Percentiles rank a stretch among this genome's conserved stretches.
phyloP scores from a whole-genome alignment of 2,329 filamentous ascomycete species.

The Ceratocystis cacaofunesta region DNA sequence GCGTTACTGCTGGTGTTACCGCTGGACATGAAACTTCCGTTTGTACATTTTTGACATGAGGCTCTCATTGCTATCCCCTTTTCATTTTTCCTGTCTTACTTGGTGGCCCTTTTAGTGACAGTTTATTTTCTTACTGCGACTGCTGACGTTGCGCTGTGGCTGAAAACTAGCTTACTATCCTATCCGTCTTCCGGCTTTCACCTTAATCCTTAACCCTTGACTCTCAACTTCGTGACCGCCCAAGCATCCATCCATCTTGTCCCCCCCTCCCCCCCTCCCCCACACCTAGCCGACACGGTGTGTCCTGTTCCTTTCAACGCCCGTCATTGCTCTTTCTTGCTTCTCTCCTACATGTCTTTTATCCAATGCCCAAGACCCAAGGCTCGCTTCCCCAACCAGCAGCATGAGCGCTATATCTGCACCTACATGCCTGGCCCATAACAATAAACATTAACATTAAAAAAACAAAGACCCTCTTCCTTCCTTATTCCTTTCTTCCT shows the following conservation, averaged over 20 bases:
- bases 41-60: no score
- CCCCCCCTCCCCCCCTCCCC: neutral
- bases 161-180: no score
- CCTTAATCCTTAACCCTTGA: no score
- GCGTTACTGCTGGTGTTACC: no score
- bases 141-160: neutral
- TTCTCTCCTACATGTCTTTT: neutral
- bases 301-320: neutral
- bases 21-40: no score
- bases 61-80: neutral
- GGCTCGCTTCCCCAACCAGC: neutral
- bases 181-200: no score
- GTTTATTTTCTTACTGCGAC: neutral
- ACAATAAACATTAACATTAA: neutral
- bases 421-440: no score
- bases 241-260: neutral
- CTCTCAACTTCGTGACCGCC: no score
- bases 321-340: neutral
- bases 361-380: neutral
- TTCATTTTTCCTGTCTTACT: neutral
- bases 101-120: neutral
- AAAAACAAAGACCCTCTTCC: neutral
- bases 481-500: neutral
- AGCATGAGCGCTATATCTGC: neutral
- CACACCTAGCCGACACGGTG: neutral